Base-by-base conservation (phyloP, 352 stramenopile genomes). In the Phytopythium helicoides region DNA sequence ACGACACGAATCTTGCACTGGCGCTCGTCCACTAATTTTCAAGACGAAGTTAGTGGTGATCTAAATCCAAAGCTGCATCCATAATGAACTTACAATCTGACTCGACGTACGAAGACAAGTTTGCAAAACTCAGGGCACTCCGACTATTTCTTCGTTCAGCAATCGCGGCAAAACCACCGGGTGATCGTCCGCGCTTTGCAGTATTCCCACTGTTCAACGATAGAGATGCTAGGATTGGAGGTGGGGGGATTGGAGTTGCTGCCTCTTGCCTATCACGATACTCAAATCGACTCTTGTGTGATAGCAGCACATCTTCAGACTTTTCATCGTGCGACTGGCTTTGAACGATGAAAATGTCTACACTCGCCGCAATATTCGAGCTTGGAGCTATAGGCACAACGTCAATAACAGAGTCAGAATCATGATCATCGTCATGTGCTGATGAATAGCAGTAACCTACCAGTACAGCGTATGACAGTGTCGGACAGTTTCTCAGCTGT, bases 1-100 rank as follows among this genome's bases (percentile, higher is more conserved):
- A 94, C 85, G 2, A 94, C 82, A 47, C 82, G 81, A 55, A 94
- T 94, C 49, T 94, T 94, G 72, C 81, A 94, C 58, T 94, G 85
- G 3, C 85, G 76, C 37, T 94, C 81, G 41, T 94, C 78, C 60
- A 92, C 85, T 94, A 63, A n/a, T 65, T n/a, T 56, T 10, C 14
- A 45, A 33, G 28, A 33, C 5, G 28, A 33, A 33, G 9, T 10
- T 33, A 33, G 9, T 33, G 28, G 5, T 33, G 9, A 53, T 36
- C 12, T 3, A 44, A 49, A 47, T 21, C 6, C 28, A 26, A 21
- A 42, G 3, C 15, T 34, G 18, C n/a, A 22, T 45, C 8, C 19
- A 59, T 14, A 1, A 28, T 52, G 6, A 6, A 72, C 62, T 55
- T 75, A 91, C 80, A 68, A 56, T 80, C 77, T 0, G 77, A 87